Base-by-base conservation (phyloP, 148 eudicot genomes). In the Fagopyrum homotropicum region DNA sequence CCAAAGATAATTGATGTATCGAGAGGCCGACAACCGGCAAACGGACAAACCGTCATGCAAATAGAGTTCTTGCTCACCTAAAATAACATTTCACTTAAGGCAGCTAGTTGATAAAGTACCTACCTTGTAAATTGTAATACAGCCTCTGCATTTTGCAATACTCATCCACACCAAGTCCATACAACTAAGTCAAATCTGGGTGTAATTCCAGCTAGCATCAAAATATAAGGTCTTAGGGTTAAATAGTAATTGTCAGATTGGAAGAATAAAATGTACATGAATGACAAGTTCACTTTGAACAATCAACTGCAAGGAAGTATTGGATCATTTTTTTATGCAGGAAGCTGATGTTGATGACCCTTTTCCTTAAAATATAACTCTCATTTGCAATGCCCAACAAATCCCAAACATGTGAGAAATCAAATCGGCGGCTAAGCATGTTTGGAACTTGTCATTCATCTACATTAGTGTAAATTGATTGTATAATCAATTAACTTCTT, bases 61-160 rank as follows among this genome's bases (percentile, higher is more conserved):
- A n/a, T n/a, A n/a, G n/a, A n/a, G 4, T 29, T 29, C 44, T 61
- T 61, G 22, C 35, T 60, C 12, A 60, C 66, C 40, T 10, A 56
- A 56, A 3, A 17, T 56, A 56, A 56, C n/a, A 9, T 7, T n/a
- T 6, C 3, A n/a, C 19, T 56, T 22, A 56, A 9, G 9, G n/a
- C 29, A 9, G 29, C 40, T 12, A 35, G 0, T 8, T 48, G 14
- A 64, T 64, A 30, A 64, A 35, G 17, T 2, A 71, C 1, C 7
- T 86, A 94, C 98, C 98, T 94, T 91, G 81, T 87, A 94, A 94
- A 83, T 79, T 91, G 89, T 78, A 89, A 79, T 78, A 86, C 79
- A 2, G 88, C 83, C 76, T 86, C 88, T 86, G 85, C 82, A 16
- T 16, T 44, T 45, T 4, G 22, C 11, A 59, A 4, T 59, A 35